Conservation (phyloP, 371 early-diverging fungal species). For the Phascolomyces articulosus region DNA sequence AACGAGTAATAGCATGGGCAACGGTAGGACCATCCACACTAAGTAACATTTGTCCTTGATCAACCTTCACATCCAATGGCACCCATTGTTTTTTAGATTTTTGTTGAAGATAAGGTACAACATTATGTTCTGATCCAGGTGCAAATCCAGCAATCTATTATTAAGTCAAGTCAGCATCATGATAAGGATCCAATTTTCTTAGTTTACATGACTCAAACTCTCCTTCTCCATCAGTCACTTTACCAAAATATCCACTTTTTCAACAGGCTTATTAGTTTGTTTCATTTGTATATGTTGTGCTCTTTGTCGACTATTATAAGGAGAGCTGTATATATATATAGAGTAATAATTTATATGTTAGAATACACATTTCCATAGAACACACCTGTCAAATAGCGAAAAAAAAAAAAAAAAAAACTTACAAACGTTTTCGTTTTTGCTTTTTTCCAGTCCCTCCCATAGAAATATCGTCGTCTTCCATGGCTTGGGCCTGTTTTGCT, state of each 20-base stretch:
- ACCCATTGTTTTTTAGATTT: slow-evolving; percentile 49
- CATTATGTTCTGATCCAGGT: slow-evolving; percentile 34
- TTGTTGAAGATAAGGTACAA: slow-evolving; percentile 38
- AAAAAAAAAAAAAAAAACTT: slow-evolving; percentile 11
- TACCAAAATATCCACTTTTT: slow-evolving; percentile 38
- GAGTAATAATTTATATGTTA: neutral
- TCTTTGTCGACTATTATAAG: slow-evolving; percentile 32
- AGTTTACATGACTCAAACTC: too few species aligned
- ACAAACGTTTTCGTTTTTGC: slow-evolving; percentile 34
- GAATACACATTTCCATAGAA: too few species aligned
- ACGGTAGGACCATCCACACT: slow-evolving; percentile 36
- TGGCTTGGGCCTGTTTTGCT: neutral
- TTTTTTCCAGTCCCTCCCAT: slow-evolving; percentile 41
- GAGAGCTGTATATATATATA: slow-evolving; percentile 21
- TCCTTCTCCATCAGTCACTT: too few species aligned
- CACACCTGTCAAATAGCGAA: too few species aligned
- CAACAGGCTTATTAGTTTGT: slow-evolving; percentile 11
- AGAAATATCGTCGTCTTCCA: slow-evolving; percentile 31
- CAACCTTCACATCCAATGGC: slow-evolving; percentile 34
- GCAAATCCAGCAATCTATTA: slow-evolving; percentile 40
- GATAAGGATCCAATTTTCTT: too few species aligned
- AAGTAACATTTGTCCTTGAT: slow-evolving; percentile 34
- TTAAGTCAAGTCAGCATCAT: too few species aligned
- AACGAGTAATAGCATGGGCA: slow-evolving; percentile 39
- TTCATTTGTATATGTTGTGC: slow-evolving; percentile 18